Evolutionary conservation across 306 rosid genomes (phyloP), one percentile per base, ranked within the genome.

Genomic region (Alnus rubra): DNA sequence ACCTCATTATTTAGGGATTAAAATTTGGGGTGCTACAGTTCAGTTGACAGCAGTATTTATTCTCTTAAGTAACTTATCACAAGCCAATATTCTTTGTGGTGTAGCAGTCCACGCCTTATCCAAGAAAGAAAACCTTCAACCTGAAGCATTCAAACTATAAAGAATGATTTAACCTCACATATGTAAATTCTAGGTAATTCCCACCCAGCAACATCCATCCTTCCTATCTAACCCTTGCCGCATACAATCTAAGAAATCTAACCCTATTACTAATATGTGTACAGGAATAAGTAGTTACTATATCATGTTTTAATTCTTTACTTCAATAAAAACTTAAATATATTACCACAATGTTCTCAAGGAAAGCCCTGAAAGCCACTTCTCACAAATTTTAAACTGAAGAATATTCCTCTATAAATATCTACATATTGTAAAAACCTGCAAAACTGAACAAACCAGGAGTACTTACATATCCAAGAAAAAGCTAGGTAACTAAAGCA

Each of bases 61-160:
- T 42, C 45, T 42, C 45, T 42, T 42, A 42, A 42, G 45, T 42
- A 42, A 42, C 45, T 42, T 42, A 5, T 42, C 45, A 42, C 45
- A 5, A 42, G 45, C 5, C 45, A 42, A 42, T 4, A 42, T 42
- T 42, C 45, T 2, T 39, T 42, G 45, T 44, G 72, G 33, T 68
- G 28, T 6, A 6, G 72, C 33, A 42, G 51, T 39, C 72, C 51
- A 68, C 48, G 50, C 18, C 42, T 68, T 18, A 18, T 42, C 51
- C 14, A 39, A 42, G 51, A 4, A 67, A 67, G 31, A 67, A 9
- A 44, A 67, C 50, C 72, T 67, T 33, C 70, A 35, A 64, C 8
- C 70, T 64, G 15, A 64, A 64, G 70, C 70, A 64, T 37, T 65
- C 48, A 15, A 67, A 42, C 65, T 59, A 59, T 28, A 59, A 1